Evolutionary conservation across 257 asterid genomes (phyloP), one percentile per base, ranked within the genome.

Genomic region (Agastache rugosa): DNA sequence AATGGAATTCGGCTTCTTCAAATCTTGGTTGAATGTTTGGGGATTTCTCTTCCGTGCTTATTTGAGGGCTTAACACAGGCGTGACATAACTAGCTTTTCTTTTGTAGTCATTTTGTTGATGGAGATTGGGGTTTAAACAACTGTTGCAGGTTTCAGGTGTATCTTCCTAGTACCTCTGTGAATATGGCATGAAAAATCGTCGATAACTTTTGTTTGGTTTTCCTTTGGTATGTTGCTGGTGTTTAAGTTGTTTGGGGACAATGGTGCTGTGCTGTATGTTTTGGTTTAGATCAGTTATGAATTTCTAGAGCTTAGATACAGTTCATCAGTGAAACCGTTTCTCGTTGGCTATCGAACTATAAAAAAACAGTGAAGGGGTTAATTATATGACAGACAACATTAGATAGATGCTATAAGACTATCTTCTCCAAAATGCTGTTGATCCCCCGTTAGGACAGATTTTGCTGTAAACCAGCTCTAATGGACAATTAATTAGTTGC

Each of bases 241-340:
- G 55, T 56, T 61, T 41, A 48, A 22, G 55, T 12, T 72, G 34
- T 27, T 42, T 78, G 48, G 41, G 39, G 69, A 25, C 37, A 20
- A 50, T 39, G 60, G 54, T 25, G 34, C 31, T 62, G 27, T 5
- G 37, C 37, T 19, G 8, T 8, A 27, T 54, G 27, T 78, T 29
- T 63, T 20, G 20, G 58, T 51, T 69, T 20, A 65, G 48, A 8
- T 74, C 8, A 5, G 25, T 11, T 45, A 25, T 47, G 12, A 22
- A 19, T 37, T 64, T 14, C 50, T 62, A 61, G 11, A 63, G 81
- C 61, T 77, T 56, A 54, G 41, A 29, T 55, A 47, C 64, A 10
- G 35, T 35, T 45, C 63, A 48, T 6, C 12, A 41, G 16, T 11
- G 22, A 61, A 51, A 65, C 31, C 22, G 17, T 67, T 17, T 73